phyloP scores from a whole-genome alignment of 2,329 filamentous ascomycete genomes.

The Penicillium sp. region DNA sequence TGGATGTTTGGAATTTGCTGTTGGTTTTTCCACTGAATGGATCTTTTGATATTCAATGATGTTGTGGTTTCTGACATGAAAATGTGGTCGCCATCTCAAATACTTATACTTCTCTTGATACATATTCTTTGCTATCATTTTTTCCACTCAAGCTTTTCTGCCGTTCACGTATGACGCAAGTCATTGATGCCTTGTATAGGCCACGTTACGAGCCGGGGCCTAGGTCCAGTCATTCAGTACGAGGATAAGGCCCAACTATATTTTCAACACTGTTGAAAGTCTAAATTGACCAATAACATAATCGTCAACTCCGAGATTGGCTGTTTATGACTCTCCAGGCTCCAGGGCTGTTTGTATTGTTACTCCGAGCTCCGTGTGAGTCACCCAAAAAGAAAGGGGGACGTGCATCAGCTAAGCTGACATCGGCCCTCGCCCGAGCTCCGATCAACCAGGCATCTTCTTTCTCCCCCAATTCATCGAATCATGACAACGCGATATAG shows the following conservation, averaged over 20 bases:
- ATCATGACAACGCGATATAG: conserved; percentile 51
- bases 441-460: neutral
- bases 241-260: neutral
- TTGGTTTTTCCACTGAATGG: neutral
- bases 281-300: neutral
- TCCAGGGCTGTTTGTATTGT: neutral
- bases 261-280: neutral
- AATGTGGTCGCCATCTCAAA: neutral
- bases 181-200: no score
- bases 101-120: neutral
- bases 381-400: neutral
- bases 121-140: neutral
- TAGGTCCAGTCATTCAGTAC: neutral
- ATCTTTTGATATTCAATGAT: neutral
- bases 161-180: no score
- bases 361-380: conserved; percentile 2
- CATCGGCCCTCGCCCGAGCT: neutral
- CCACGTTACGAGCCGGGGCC: neutral
- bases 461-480: neutral
- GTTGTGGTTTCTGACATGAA: neutral
- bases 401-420: neutral
- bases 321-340: no score
- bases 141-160: neutral
- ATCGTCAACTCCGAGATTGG: neutral
- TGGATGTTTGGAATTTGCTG: neutral